Base-by-base conservation (phyloP, 2,329 filamentous ascomycete genomes). In the Colletotrichum magnum region DNA sequence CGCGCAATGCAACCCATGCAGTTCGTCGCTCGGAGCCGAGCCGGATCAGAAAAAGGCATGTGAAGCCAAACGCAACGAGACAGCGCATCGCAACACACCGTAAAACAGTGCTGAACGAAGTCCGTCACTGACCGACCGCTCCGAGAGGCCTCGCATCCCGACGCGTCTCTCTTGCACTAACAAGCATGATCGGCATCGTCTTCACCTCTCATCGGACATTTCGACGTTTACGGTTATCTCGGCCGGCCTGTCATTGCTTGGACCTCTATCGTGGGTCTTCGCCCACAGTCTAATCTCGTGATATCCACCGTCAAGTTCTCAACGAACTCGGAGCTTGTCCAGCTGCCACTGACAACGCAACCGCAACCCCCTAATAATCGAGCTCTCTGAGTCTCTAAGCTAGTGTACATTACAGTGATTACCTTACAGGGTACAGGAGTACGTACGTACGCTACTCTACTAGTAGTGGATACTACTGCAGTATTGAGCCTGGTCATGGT, bases 151-250 rank as follows among this genome's bases (percentile, higher is more conserved):
- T 64, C 53, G 45, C 36, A 36, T 32, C 53, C 51, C 21, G 26
- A 52, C 26, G n/a, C 52, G n/a, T 45, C 52, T 21, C 10, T 32
- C 66, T 39, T 51, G 54, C 66, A 41, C 56, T 32, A 57, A 66
- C 36, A 57, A 66, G 18, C 56, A 47, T 59, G 24, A 56, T 60
- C 62, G 48, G 56, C 66, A 66, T 45, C 24, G 21, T 24, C 39
- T 41, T 50, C 18, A 67, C 56, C 21, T 24, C 50, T 45, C 24
- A 43, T 64, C 54, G 63, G 62, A 6, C 16, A 36, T 51, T 26
- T 69, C 56, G 51, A 67, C 67, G 61, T 47, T 67, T 67, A 45
- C 63, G 63, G 67, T 52, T 24, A 45, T 45, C 18, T 51, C 26
- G 28, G 32, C 67, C 62, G 67, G 52, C 62, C 58, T 57, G 43